A percentile compares a stretch with the other conserved stretches of the same genome.
These are phyloP conservation scores for Pseudopyricularia javanii DNA, from an alignment of 2,329 filamentous ascomycete genomes.

Conservation along the genomic window DNA sequence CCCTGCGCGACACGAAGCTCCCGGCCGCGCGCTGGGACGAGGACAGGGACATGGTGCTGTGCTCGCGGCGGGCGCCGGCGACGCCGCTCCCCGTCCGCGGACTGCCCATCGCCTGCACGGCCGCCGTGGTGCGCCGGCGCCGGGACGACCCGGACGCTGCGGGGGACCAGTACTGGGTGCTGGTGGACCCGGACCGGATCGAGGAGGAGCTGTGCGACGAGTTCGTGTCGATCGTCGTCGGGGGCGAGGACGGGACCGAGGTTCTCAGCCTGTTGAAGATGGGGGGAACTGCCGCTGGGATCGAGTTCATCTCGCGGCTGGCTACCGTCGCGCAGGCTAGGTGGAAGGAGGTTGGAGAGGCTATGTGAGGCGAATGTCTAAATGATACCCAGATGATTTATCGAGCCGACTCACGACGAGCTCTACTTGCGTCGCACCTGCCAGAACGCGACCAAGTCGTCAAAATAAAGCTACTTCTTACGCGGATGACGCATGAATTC, in stretches of 20 bases:
- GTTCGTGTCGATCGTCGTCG: conserved; percentile 71
- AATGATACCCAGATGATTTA: no score
- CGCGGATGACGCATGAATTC: no score
- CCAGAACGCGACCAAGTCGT: no score
- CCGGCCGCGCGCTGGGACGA: conserved; percentile 74
- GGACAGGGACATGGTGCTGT: conserved; percentile 69
- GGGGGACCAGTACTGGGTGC: conserved; percentile 54
- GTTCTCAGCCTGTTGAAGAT: conserved; percentile 70
- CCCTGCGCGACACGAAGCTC: conserved; percentile 64
- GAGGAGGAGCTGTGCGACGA: conserved; percentile 82
- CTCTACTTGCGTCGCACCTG: no score
- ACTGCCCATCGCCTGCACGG: conserved; percentile 65
- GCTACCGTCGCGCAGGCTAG: conserved; percentile 47
- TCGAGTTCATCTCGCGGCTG: conserved; percentile 46
- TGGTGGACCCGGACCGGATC: conserved; percentile 80
- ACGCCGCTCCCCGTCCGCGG: conserved; percentile 46
- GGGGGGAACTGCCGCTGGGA: conserved; percentile 62
- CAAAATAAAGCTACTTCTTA: no score
- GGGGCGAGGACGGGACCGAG: conserved; percentile 40
- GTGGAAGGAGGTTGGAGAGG: conserved; percentile 47
- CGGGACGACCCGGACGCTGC: conserved; percentile 17
- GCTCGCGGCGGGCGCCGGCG: conserved; percentile 35
- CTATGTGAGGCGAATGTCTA: conserved; percentile 14
- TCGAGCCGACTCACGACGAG: no score
- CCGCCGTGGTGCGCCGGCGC: conserved; percentile 60